Conservation (phyloP, 1,139 yeast species). For the Hanseniaspora sp. region DNA sequence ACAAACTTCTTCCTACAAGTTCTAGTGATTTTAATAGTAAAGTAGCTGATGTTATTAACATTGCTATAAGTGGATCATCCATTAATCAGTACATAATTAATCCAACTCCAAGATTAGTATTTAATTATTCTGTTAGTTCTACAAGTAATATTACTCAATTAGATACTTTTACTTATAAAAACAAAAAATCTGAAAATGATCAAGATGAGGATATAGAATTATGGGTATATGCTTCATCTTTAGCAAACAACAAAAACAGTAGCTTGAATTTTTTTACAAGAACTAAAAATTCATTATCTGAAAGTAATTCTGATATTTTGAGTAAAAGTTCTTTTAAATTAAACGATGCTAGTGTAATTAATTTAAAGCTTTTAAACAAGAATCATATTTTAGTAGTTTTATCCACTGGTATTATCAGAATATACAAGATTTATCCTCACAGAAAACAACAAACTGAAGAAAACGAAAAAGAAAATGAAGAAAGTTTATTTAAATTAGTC, state of each 20-base stretch:
- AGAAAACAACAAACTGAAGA: slow-evolving; percentile 6
- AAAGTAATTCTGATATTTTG: slow-evolving; percentile 23
- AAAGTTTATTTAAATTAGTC: slow-evolving; percentile 19
- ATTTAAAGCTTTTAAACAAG: slow-evolving; percentile 22
- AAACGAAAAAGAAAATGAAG: not conserved
- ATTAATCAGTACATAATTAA: slow-evolving; percentile 58
- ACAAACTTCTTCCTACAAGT: slow-evolving; percentile 22
- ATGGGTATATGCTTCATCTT: slow-evolving; percentile 22
- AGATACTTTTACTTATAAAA: slow-evolving; percentile 19
- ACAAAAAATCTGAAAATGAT: slow-evolving; percentile 11
- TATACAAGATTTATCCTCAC: slow-evolving; percentile 26
- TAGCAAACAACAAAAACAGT: slow-evolving; percentile 20
- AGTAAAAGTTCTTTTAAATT: slow-evolving; percentile 19
- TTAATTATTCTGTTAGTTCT: slow-evolving; percentile 28
- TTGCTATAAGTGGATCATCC: slow-evolving; percentile 70
- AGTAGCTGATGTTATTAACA: slow-evolving; percentile 30
- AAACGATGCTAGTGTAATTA: slow-evolving; percentile 27
- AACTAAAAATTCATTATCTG: slow-evolving; percentile 17
- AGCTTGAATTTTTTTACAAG: slow-evolving; percentile 21
- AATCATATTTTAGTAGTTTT: slow-evolving; percentile 35
- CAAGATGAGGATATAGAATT: slow-evolving; percentile 17
- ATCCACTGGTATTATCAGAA: slow-evolving; percentile 36
- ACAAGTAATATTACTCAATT: slow-evolving; percentile 29
- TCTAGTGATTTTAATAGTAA: slow-evolving; percentile 19
- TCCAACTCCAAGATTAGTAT: slow-evolving; percentile 66